phyloP scores from a whole-genome alignment of 257 asterid genomes.

The Lycium ferocissimum region DNA sequence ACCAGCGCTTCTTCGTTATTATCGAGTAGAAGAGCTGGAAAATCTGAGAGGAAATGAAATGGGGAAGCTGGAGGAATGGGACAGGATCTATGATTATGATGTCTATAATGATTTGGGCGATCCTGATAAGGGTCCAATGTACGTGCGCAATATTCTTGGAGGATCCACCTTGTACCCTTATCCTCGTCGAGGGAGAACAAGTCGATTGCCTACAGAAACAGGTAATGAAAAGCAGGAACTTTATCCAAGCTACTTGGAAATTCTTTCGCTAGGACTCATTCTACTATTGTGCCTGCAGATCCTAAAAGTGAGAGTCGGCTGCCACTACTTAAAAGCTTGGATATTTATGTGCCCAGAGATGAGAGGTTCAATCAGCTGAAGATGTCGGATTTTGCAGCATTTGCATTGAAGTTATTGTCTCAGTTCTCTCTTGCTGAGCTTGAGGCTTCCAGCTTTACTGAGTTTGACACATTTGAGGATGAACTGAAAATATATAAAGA shows the following conservation, averaged over 20 bases:
- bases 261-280: neutral
- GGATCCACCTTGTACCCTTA: conserved; percentile 43
- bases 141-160: conserved; percentile 42
- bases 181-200: conserved; percentile 85
- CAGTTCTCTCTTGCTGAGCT: conserved; percentile 64
- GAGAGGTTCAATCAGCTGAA: conserved; percentile 67
- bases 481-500: conserved; percentile 50
- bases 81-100: conserved; percentile 49
- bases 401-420: conserved; percentile 57
- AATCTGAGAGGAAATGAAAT: conserved; percentile 44
- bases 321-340: conserved; percentile 50
- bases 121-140: conserved; percentile 36
- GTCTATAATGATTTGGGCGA: conserved; percentile 49
- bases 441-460: conserved; percentile 44
- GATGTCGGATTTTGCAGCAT: conserved; percentile 59
- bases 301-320: conserved; percentile 57
- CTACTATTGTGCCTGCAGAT: conserved; percentile 39
- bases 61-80: conserved; percentile 49
- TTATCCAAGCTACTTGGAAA: neutral
- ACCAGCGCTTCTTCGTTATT: conserved; percentile 33
- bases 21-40: conserved; percentile 44
- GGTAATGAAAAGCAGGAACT: conserved; percentile 35
- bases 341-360: conserved; percentile 68
- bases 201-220: conserved; percentile 58
- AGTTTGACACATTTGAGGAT: conserved; percentile 62